phyloP scores from a whole-genome alignment of 495 filamentous ascomycete genomes.

The Podospora comata region DNA sequence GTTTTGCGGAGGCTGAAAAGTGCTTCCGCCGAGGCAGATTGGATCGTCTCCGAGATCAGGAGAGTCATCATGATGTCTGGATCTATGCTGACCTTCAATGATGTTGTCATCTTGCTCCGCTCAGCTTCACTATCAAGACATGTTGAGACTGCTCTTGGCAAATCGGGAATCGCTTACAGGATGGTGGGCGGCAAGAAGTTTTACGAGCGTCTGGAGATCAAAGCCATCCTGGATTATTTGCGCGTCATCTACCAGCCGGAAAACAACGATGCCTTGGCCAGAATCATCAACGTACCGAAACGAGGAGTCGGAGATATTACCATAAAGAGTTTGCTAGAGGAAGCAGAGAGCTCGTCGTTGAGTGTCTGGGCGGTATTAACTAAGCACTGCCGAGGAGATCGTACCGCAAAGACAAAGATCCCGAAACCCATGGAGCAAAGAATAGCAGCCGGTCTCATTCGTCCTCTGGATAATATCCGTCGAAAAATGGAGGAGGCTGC shows the following conservation, averaged over 20 bases:
- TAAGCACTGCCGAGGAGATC: conserved; percentile 66
- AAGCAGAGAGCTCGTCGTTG: conserved; percentile 65
- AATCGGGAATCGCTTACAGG: conserved; percentile 81
- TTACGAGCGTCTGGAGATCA: conserved; percentile 90
- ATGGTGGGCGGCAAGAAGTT: conserved; percentile 93
- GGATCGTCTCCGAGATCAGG: conserved; percentile 85
- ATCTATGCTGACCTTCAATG: conserved; percentile 65
- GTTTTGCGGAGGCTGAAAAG: conserved; percentile 75
- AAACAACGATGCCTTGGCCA: conserved; percentile 82
- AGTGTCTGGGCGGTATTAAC: conserved; percentile 73
- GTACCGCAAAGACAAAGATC: conserved; percentile 63
- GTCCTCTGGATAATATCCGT: conserved; percentile 58
- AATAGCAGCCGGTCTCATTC: conserved; percentile 39
- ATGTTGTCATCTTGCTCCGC: conserved; percentile 83
- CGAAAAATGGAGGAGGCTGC: conserved; percentile 54
- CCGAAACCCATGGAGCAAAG: conserved; percentile 62
- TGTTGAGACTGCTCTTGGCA: conserved; percentile 80
- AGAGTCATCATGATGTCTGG: conserved; percentile 69
- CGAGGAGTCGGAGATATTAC: conserved; percentile 82
- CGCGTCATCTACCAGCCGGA: conserved; percentile 79
- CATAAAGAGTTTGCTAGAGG: conserved; percentile 65
- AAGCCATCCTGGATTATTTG: conserved; percentile 83
- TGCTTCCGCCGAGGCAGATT: conserved; percentile 73
- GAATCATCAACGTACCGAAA: conserved; percentile 81
- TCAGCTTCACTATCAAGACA: conserved; percentile 79